These are phyloP conservation scores for Sanghuangporus weigelae DNA, from an alignment of 1,284 basidiomycete species.

Conservation along the genomic window DNA sequence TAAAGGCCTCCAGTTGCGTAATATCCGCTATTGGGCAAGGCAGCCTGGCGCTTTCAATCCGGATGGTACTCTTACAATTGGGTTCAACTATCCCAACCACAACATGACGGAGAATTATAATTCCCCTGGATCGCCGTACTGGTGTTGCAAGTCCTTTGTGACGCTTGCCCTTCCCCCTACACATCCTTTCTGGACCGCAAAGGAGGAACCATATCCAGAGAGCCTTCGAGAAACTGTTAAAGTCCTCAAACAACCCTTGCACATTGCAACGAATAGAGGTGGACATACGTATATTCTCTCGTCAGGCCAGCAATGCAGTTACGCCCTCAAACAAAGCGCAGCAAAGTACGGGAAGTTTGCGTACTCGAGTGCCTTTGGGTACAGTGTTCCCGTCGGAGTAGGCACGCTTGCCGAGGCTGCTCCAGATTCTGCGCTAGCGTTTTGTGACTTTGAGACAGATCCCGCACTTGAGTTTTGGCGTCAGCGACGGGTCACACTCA, in stretches of 20 bases:
- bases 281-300: conserved; percentile 70
- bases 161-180: conserved; percentile 56
- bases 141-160: conserved; percentile 77
- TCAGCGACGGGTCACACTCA: conserved; percentile 54
- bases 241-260: conserved; percentile 54
- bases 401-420: conserved; percentile 68
- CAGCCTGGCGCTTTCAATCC: conserved; percentile 55
- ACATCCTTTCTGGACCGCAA: conserved; percentile 67
- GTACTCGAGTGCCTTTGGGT: conserved; percentile 72
- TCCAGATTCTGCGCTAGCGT: conserved; percentile 63
- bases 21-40: conserved; percentile 65
- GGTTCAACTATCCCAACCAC: conserved; percentile 68
- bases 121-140: conserved; percentile 77
- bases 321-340: conserved; percentile 70
- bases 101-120: conserved; percentile 79
- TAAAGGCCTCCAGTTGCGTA: conserved; percentile 69
- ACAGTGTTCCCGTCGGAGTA: conserved; percentile 65
- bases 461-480: conserved; percentile 69
- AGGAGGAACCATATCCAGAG: conserved; percentile 58
- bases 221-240: conserved; percentile 41
- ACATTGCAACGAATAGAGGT: conserved; percentile 58
- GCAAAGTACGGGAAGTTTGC: conserved; percentile 77
- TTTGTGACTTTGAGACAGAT: conserved; percentile 43
- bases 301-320: conserved; percentile 74
- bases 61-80: conserved; percentile 71